These are phyloP conservation scores for Lunularia cruciata DNA, from an alignment of 225 moss, liverwort and hornwort genomes.

Conservation along the genomic window DNA sequence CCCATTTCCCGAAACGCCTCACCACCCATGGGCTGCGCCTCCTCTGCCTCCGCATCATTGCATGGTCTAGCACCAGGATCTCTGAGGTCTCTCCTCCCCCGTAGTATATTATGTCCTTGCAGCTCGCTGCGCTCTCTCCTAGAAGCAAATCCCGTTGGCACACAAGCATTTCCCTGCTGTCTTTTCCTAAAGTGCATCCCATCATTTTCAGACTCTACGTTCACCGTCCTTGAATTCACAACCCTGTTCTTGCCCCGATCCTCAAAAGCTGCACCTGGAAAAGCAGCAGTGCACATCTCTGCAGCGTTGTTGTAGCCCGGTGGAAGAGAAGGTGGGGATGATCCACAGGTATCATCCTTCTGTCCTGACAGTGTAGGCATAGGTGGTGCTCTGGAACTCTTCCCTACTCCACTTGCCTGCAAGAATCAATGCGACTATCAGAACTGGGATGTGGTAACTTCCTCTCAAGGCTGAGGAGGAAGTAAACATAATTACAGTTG, in stretches of 20 bases:
- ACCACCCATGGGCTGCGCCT: conserved; percentile 7
- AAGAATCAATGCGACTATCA: background rate
- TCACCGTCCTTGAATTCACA: conserved; percentile 14
- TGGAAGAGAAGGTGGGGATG: conserved; percentile 42
- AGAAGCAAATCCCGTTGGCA: background rate
- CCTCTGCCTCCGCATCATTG: conserved; percentile 18
- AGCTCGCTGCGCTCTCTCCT: conserved; percentile 11
- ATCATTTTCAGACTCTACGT: conserved; percentile 19
- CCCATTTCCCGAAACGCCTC: conserved; percentile 1
- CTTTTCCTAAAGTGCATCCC: conserved; percentile 16
- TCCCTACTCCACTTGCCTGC: conserved; percentile 17
- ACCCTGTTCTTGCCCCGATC: conserved; percentile 22
- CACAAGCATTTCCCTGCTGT: conserved; percentile 9
- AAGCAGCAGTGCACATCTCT: conserved; percentile 27
- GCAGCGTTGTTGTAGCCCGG: conserved; percentile 20
- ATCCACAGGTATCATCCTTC: conserved; percentile 38
- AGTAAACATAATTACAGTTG: too few species aligned
- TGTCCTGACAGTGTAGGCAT: conserved; percentile 14
- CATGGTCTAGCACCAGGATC: conserved; percentile 9
- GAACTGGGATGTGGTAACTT: too few species aligned
- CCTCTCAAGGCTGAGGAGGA: too few species aligned
- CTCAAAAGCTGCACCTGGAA: conserved; percentile 18
- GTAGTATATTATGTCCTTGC: conserved; percentile 1
- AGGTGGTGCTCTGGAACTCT: background rate
- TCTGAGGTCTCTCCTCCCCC: background rate